A percentile compares a stretch with the other conserved stretches of the same genome.
Evolutionary conservation across 306 rosid genomes (phyloP).

Genomic region (Gastrolobium villosum): DNA sequence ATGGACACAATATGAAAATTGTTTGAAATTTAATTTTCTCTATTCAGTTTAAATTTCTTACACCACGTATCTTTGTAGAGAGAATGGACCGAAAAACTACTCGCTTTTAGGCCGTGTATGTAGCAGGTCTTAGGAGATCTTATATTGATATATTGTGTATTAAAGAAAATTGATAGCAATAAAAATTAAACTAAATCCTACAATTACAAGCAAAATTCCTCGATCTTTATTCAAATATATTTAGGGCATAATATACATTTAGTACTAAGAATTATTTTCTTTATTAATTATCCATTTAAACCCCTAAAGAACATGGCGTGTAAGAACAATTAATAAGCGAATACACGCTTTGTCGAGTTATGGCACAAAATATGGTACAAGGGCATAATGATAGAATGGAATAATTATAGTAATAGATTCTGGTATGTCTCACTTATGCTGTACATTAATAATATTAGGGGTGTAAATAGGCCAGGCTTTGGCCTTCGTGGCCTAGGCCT

Average conservation of each 20-base stretch:
- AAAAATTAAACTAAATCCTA: background rate
- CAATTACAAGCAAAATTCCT: background rate
- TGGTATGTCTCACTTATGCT: too few species aligned
- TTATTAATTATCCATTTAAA: background rate
- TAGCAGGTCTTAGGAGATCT: background rate
- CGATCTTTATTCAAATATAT: background rate
- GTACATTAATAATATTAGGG: too few species aligned
- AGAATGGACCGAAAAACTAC: background rate
- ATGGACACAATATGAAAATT: background rate
- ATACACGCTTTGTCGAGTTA: background rate
- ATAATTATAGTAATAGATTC: too few species aligned
- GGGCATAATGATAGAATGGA: background rate
- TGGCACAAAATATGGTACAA: background rate
- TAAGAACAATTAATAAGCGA: background rate
- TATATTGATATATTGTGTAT: background rate
- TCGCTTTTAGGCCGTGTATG: background rate
- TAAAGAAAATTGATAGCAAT: background rate
- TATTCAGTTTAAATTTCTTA: background rate
- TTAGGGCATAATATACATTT: background rate
- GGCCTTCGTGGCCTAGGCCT: too few species aligned
- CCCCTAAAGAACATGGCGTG: background rate
- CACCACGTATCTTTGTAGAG: background rate
- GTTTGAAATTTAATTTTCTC: background rate
- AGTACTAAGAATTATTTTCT: background rate
- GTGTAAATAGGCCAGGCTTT: too few species aligned